Evolutionary conservation across 2,329 filamentous ascomycete genomes (phyloP).

Genomic region (Colletotrichum sp.): DNA sequence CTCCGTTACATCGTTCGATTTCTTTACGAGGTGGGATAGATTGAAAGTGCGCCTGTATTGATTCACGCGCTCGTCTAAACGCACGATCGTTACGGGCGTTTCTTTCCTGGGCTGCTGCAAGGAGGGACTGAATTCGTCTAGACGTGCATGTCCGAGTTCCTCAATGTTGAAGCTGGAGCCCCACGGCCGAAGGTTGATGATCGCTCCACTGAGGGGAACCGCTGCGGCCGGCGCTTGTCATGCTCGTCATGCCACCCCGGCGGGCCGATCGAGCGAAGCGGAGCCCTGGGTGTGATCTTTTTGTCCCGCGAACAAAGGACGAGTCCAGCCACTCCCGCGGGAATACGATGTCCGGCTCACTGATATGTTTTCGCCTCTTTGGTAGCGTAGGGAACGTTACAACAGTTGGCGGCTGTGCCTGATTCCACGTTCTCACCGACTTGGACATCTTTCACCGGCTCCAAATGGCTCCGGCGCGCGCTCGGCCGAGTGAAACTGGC

Average conservation of each 20-base stretch:
- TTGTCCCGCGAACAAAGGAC: neutral
- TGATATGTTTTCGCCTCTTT: neutral
- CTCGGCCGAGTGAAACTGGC: neutral
- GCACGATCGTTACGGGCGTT: neutral
- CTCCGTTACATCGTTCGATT: neutral
- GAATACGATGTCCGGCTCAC: neutral
- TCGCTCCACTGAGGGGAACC: neutral
- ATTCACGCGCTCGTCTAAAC: neutral
- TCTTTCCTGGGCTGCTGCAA: neutral
- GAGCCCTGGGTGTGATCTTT: neutral
- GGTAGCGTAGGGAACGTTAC: slow-evolving; percentile 8
- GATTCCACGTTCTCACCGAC: neutral
- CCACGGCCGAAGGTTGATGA: neutral
- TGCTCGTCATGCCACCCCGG: slow-evolving; percentile 4
- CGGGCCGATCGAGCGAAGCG: neutral
- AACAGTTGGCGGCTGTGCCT: neutral
- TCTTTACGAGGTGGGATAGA: neutral
- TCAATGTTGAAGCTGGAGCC: neutral
- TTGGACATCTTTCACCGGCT: neutral
- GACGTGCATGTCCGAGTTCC: neutral
- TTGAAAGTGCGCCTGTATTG: neutral
- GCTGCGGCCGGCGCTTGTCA: neutral
- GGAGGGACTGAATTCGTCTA: neutral
- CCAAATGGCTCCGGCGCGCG: neutral
- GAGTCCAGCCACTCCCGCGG: neutral